These are phyloP conservation scores for Penicillium sp. DNA, from an alignment of 2,329 filamentous ascomycete species.

Conservation along the genomic window DNA sequence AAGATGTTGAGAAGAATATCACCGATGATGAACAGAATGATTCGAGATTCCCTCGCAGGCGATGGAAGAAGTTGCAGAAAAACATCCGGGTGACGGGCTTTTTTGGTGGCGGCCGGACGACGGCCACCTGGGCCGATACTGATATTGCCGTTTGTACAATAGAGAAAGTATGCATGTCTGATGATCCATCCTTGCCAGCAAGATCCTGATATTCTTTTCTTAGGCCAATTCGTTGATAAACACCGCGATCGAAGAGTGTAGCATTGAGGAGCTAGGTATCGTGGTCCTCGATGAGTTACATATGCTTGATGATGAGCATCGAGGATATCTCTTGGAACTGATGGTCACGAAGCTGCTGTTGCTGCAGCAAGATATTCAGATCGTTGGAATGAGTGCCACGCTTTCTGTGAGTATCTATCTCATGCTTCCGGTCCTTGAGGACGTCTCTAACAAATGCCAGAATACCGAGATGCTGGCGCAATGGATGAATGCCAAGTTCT, in stretches of 20 bases:
- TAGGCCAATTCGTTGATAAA: conserved; percentile 73
- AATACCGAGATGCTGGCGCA: conserved; percentile 65
- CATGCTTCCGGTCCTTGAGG: neutral
- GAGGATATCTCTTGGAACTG: conserved; percentile 71
- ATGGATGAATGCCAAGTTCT: conserved; percentile 69
- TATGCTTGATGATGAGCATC: conserved; percentile 72
- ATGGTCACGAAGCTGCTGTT: conserved; percentile 70
- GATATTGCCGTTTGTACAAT: conserved; percentile 77
- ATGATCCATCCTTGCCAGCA: neutral
- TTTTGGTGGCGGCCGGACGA: conserved; percentile 68
- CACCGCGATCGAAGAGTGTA: conserved; percentile 66
- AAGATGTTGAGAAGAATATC: conserved; percentile 51
- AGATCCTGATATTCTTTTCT: conserved; percentile 5
- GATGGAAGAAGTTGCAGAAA: conserved; percentile 55
- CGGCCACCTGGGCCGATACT: conserved; percentile 66
- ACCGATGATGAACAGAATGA: conserved; percentile 34
- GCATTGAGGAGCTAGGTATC: conserved; percentile 59
- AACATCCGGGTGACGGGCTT: conserved; percentile 66
- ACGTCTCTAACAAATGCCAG: conserved; percentile 38
- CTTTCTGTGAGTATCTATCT: conserved; percentile 54
- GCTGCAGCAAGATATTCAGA: conserved; percentile 63
- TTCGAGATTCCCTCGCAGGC: conserved; percentile 46
- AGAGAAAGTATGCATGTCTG: conserved; percentile 57
- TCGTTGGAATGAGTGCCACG: conserved; percentile 77
- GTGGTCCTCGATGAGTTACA: conserved; percentile 77